Conservation (phyloP, 2,329 filamentous ascomycete species). For the Tolypocladium cylindrosporum region DNA sequence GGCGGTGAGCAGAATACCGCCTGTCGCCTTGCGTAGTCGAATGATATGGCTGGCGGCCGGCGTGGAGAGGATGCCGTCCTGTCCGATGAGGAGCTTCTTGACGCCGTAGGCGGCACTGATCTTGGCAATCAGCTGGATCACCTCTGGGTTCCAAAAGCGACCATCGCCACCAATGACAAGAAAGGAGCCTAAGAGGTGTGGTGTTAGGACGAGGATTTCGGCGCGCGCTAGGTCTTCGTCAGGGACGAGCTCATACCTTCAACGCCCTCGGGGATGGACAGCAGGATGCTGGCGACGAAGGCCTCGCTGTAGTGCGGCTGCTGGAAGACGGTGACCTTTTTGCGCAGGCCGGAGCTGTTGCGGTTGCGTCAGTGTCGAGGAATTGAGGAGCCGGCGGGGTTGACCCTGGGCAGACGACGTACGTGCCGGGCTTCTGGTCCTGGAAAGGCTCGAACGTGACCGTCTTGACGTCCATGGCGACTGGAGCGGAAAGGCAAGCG, state of each 20-base stretch:
- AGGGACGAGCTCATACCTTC: conserved; percentile 42
- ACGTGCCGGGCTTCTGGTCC: conserved; percentile 99
- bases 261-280: conserved; percentile 91
- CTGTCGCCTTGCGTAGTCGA: conserved; percentile 86
- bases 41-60: conserved; percentile 95
- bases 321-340: conserved; percentile 98
- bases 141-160: conserved; percentile 93
- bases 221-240: background rate
- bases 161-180: conserved; percentile 97
- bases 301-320: conserved; percentile 91
- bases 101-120: conserved; percentile 95
- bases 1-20: conserved; percentile 91
- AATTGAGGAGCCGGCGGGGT: conserved; percentile 1
- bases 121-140: conserved; percentile 93
- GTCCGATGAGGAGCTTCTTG: conserved; percentile 96
- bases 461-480: conserved; percentile 60
- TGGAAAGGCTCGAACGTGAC: conserved; percentile 78
- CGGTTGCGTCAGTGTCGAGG: conserved; percentile 5
- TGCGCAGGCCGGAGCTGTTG: conserved; percentile 85
- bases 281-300: conserved; percentile 86
- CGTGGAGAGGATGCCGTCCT: conserved; percentile 92
- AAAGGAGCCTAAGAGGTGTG: conserved; percentile 44
- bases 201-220: background rate
- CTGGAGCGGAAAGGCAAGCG: background rate
- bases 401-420: conserved; percentile 39